A percentile compares a stretch with the other conserved stretches of the same genome.
These are phyloP conservation scores for Entonaema liquescens DNA, from an alignment of 495 filamentous ascomycete species.

Conservation along the genomic window DNA sequence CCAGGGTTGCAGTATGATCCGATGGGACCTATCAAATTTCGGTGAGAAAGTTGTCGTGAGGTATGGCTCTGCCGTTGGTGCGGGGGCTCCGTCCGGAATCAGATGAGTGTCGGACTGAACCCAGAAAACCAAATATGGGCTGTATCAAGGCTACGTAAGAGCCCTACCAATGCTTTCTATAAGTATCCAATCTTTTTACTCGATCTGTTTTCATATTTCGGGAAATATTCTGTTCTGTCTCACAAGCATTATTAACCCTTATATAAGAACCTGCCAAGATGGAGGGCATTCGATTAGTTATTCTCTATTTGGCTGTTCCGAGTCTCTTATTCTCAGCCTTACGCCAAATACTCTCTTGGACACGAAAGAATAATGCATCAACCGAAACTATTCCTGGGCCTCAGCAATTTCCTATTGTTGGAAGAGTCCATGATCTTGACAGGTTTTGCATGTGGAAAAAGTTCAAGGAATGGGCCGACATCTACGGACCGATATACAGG, in stretches of 20 bases:
- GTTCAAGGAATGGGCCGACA: constrained; percentile 66
- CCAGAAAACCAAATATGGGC: background rate
- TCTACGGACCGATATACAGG: constrained; percentile 64
- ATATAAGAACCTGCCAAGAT: constrained; percentile 27
- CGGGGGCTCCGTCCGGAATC: background rate
- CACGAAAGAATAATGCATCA: constrained; percentile 31
- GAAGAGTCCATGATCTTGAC: constrained; percentile 60
- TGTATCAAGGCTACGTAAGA: background rate
- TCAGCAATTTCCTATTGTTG: constrained; percentile 58
- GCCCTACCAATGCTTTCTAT: background rate
- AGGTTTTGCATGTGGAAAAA: constrained; percentile 62
- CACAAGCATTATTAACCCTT: background rate
- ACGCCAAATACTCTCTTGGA: constrained; percentile 52
- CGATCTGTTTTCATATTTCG: background rate
- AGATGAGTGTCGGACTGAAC: background rate
- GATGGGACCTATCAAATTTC: constrained; percentile 1
- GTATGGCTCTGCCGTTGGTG: background rate
- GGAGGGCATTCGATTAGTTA: constrained; percentile 46
- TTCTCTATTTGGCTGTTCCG: constrained; percentile 57
- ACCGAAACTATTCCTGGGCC: constrained; percentile 53
- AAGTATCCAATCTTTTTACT: background rate
- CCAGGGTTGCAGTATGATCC: background rate
- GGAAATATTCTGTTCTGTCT: background rate
- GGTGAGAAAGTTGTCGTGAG: constrained; percentile 1
- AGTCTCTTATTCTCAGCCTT: constrained; percentile 54